Evolutionary conservation across 1,284 basidiomycete genomes (phyloP), one percentile per base, ranked within the genome.

Genomic region (Puccinia coronata): DNA sequence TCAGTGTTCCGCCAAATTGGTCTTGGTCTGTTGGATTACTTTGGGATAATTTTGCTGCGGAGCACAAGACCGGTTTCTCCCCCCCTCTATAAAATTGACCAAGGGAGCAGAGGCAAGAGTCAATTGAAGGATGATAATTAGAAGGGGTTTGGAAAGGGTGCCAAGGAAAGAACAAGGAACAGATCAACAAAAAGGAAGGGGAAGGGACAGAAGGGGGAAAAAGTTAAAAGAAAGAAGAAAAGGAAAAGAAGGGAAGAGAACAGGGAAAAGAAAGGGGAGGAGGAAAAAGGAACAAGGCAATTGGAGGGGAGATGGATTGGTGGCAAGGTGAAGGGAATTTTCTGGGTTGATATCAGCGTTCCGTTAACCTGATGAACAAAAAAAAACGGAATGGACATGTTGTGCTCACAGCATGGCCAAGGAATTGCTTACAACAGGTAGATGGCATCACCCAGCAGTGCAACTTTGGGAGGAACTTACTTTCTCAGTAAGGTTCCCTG

Each of bases 1-100:
- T 79, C 67, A 79, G 61, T 34, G 77, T 79, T 18, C 77, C 77
- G 36, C 77, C 77, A n/a, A 79, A 73, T 72, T 80, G 78, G 78
- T 80, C 78, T 20, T 80, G 78, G 78, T 80, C 78, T 59, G 47
- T 73, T 31, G 78, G 70, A 20, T 39, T 80, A 47, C 67, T 80
- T 31, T 69, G 53, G 11, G 78, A 80, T 31, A 80, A 53, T 49
- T 80, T 80, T 73, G 70, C 61, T 43, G 39, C 69, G 8, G 36
- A 51, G 20, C 41, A 23, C 41, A 69, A 70, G n/a, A 51, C 67
- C 36, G 39, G 14, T 18, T 72, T 72, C 36, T 80, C 61, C 34
- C 51, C 43, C 43, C 49, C 20, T 20, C 49, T 51, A 51, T 16
- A 51, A 51, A 51, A 51, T 16, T 16, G 9, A 47, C 6, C 6